Percentiles rank a stretch among this genome's conserved stretches.
Evolutionary conservation across 75 land plant species (phyloP).

Genomic region (Pinus taeda): DNA sequence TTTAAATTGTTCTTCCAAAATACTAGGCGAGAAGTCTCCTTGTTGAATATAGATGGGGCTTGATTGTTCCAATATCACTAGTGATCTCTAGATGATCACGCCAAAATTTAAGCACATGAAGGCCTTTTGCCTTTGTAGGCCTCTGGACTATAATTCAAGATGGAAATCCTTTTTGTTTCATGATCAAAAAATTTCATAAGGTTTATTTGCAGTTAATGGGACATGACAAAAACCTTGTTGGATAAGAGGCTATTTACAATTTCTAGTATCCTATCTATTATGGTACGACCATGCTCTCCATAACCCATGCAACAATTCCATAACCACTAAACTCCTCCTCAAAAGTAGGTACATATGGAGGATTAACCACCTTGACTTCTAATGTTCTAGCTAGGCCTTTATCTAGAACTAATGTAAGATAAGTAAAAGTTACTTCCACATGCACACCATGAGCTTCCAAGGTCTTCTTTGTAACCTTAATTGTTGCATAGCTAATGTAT

Average conservation of each 20-base stretch:
- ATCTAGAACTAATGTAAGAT: constrained; percentile 71
- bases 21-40: constrained; percentile 27
- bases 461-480: constrained; percentile 53
- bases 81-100: constrained; percentile 22
- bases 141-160: constrained; percentile 75
- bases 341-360: constrained; percentile 93
- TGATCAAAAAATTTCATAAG: constrained; percentile 72
- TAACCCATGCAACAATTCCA: constrained; percentile 90
- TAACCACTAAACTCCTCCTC: constrained; percentile 73
- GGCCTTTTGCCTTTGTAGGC: constrained; percentile 65
- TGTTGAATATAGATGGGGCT: constrained; percentile 2
- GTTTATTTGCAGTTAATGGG: constrained; percentile 67
- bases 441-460: constrained; percentile 69
- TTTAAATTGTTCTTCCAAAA: constrained; percentile 26
- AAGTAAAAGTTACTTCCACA: constrained; percentile 68
- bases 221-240: constrained; percentile 78
- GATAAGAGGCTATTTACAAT: constrained; percentile 69
- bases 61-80: constrained; percentile 3
- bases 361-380: constrained; percentile 54
- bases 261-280: constrained; percentile 12
- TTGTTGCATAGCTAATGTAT: constrained; percentile 76
- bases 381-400: constrained; percentile 50
- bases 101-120: constrained; percentile 78
- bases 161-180: constrained; percentile 80
- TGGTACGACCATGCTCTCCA: constrained; percentile 52